phyloP scores from a whole-genome alignment of 371 early-diverging fungal species.

The Mortierella sp. region DNA sequence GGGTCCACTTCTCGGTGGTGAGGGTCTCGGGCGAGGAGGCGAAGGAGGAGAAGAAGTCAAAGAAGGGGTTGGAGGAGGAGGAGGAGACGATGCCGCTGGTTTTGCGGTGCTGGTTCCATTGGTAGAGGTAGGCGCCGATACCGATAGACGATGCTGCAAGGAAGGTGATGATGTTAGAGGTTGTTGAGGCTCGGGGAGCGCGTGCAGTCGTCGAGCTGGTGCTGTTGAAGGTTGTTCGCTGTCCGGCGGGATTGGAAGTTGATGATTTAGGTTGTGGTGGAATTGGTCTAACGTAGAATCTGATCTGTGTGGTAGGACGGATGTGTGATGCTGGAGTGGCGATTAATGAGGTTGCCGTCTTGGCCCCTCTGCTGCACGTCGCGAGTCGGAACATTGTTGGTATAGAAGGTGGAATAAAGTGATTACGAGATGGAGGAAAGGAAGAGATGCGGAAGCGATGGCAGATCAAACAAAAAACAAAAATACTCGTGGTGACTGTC shows the following conservation, averaged over 20 bases:
- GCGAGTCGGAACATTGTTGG: background rate
- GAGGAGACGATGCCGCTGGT: slow-evolving; percentile 6
- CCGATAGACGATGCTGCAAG: slow-evolving; percentile 35
- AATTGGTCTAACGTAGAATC: background rate
- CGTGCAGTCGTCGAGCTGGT: slow-evolving; percentile 22
- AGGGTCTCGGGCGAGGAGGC: slow-evolving; percentile 4
- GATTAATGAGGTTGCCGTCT: background rate
- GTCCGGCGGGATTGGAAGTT: slow-evolving; percentile 8
- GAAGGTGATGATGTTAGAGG: slow-evolving; percentile 37
- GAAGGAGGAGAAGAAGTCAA: slow-evolving; percentile 13
- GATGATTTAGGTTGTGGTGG: background rate
- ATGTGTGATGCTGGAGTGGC: background rate
- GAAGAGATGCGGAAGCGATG: background rate
- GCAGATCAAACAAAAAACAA: background rate
- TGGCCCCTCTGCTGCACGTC: slow-evolving; percentile 3
- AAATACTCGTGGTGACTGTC: slow-evolving; percentile 2
- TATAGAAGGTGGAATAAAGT: background rate
- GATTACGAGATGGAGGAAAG: background rate
- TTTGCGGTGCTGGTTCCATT: slow-evolving; percentile 26
- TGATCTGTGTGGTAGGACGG: background rate
- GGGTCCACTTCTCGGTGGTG: slow-evolving; percentile 48
- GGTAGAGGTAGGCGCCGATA: slow-evolving; percentile 39
- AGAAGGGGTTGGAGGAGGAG: background rate
- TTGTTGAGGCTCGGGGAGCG: slow-evolving; percentile 24
- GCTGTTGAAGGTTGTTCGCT: slow-evolving; percentile 26